Base-by-base conservation (phyloP, 2,329 filamentous ascomycete genomes). In the Xylariaceae sp. region DNA sequence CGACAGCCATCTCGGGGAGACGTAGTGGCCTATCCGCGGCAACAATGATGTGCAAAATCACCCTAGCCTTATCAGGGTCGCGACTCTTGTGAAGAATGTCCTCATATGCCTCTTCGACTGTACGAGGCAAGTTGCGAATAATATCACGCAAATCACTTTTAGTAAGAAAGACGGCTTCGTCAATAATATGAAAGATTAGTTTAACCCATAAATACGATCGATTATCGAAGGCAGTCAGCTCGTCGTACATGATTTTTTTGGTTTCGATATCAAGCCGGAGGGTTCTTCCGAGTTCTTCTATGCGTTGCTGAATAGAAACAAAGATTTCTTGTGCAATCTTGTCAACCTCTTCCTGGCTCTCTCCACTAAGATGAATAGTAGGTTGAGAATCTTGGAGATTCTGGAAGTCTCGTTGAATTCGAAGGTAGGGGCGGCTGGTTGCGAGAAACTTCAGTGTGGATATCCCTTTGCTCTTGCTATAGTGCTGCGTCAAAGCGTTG, bases 371-470 rank as follows among this genome's bases (percentile, higher is more conserved):
- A 33, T 64, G 70, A 40, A 72, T 70, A 11, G 56, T 60, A 7
- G 67, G 64, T 6, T 64, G 59, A 0, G 21, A 29, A 8, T 54
- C 20, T 11, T 55, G 40, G 1, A 69, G 50, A 2, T 16, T n/a
- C 13, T 53, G 39, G 48, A 73, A 71, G 6, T 44, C 47, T 0
- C 26, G 15, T 32, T 60, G 46, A 32, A 73, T 70, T 1, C 59
- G 13, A 5, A 52, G 45, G 45, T 72, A 71, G 15, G 71, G 72
- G 1, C 73, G 68, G 53, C 71, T 73, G 0, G 73, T 75, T 4
- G 75, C 26, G 2, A 77, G 62, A 46, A 77, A 72, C 45, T 74
- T 76, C 5, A 76, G 32, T 16, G 61, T 62, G 3, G 36, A 40
- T 3, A 29, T 52, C 6, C 30, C 33, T 9, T 36, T 50, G 21